Conservation (phyloP, 306 rosid species). For the Lathyrus oleraceus region DNA sequence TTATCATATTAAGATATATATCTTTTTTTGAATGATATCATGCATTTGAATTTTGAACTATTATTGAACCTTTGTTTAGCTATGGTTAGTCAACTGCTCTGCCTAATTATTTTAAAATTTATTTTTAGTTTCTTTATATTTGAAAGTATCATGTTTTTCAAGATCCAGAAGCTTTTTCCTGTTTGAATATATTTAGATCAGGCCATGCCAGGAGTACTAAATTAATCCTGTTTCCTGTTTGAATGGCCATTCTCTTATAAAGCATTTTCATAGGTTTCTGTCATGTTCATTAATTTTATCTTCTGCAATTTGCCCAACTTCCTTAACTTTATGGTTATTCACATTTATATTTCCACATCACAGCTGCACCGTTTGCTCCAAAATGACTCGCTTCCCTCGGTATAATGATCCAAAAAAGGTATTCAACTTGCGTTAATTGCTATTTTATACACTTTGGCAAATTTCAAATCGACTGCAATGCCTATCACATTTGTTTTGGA, state of each 20-base stretch:
- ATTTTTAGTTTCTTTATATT: slow-evolving; percentile 7
- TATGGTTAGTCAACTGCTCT: slow-evolving; percentile 16
- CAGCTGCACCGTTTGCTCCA: slow-evolving; percentile 69
- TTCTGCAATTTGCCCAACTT: slow-evolving; percentile 24
- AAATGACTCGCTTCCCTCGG: slow-evolving; percentile 78
- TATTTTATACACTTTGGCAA: slow-evolving; percentile 10
- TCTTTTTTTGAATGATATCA: slow-evolving; percentile 24
- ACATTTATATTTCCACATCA: slow-evolving; percentile 33
- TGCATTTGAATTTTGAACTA: slow-evolving; percentile 15
- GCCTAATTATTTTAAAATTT: background rate
- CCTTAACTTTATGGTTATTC: slow-evolving; percentile 12
- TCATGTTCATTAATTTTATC: background rate
- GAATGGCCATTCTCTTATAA: slow-evolving; percentile 5
- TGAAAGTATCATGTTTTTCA: slow-evolving; percentile 16
- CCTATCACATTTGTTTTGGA: slow-evolving; percentile 26
- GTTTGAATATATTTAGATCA: slow-evolving; percentile 14
- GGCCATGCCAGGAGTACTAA: background rate
- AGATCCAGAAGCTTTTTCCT: slow-evolving; percentile 3
- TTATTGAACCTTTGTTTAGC: slow-evolving; percentile 8
- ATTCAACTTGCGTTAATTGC: slow-evolving; percentile 19
- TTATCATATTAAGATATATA: slow-evolving; percentile 23
- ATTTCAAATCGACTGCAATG: slow-evolving; percentile 11
- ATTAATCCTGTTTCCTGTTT: background rate
- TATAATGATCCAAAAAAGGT: slow-evolving; percentile 91
- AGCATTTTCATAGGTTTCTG: slow-evolving; percentile 23